Conservation (phyloP, 768 basidiomycete species). For the Pleurotus ostreatus region DNA sequence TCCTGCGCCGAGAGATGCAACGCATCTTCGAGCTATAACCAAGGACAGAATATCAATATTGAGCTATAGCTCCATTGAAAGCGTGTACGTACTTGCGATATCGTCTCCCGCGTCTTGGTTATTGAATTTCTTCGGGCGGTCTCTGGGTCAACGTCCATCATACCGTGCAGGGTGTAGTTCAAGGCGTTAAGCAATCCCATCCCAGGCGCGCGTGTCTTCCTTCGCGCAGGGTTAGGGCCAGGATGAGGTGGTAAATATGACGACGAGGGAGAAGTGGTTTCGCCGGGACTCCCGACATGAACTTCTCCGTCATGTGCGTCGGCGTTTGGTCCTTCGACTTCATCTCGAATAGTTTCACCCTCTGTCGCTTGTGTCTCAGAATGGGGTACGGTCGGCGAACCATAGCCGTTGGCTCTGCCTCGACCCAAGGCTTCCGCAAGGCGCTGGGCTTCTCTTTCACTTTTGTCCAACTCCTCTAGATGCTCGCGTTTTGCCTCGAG, state of each 20-base stretch:
- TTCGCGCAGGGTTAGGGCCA: constrained; percentile 63
- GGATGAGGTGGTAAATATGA: constrained; percentile 71
- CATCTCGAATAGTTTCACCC: constrained; percentile 19
- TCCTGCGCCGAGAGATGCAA: constrained; percentile 90
- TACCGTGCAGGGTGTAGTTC: constrained; percentile 91
- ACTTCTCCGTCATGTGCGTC: constrained; percentile 14
- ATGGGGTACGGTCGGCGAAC: constrained; percentile 18
- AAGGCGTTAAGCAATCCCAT: constrained; percentile 89
- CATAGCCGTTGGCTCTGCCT: constrained; percentile 33
- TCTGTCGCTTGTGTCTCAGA: constrained; percentile 22
- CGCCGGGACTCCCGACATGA: constrained; percentile 5
- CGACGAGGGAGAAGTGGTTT: constrained; percentile 29
- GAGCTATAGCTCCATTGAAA: not conserved
- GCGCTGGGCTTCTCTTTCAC: constrained; percentile 84
- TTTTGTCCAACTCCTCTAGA: constrained; percentile 88
- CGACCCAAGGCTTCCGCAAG: constrained; percentile 83
- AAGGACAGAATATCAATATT: constrained; percentile 8
- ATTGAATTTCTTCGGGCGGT: constrained; percentile 90
- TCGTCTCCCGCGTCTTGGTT: constrained; percentile 89
- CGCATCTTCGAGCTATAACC: constrained; percentile 83
- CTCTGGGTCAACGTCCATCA: constrained; percentile 99
- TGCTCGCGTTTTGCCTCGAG: constrained; percentile 81
- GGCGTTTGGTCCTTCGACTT: constrained; percentile 16
- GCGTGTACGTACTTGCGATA: constrained; percentile 71
- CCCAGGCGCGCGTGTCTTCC: constrained; percentile 60